These are phyloP conservation scores for Vitis amurensis DNA, from an alignment of 164 flowering plant species.

Conservation along the genomic window DNA sequence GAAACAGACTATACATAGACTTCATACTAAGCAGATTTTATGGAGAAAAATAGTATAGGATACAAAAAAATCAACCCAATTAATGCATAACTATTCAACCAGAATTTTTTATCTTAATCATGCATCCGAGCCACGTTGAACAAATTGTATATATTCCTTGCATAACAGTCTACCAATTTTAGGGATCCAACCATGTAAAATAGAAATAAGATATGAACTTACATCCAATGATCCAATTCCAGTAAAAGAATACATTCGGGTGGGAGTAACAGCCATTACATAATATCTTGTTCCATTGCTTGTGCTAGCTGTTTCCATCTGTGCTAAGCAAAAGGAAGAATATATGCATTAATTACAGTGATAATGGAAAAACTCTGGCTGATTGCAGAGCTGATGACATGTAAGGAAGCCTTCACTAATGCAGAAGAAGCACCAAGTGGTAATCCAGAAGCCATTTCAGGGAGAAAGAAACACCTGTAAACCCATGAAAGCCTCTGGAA, in stretches of 20 bases:
- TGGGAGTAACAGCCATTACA: conserved; percentile 98
- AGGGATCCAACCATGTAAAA: background rate
- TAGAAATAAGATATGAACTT: conserved; percentile 28
- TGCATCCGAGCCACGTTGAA: background rate
- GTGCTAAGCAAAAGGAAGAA: conserved; percentile 12
- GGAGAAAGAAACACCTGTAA: conserved; percentile 59
- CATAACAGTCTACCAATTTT: background rate
- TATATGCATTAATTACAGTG: background rate
- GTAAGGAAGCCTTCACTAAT: background rate
- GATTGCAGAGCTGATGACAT: background rate
- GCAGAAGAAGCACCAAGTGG: background rate
- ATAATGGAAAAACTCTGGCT: background rate
- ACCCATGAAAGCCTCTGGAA: conserved; percentile 93
- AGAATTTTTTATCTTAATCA: background rate
- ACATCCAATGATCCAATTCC: conserved; percentile 91
- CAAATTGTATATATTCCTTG: background rate
- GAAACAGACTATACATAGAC: no score
- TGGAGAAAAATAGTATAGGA: background rate
- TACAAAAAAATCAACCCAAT: background rate
- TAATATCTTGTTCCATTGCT: conserved; percentile 74
- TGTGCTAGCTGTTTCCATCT: conserved; percentile 89
- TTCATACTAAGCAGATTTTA: background rate
- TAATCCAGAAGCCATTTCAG: background rate
- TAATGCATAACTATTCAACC: background rate
- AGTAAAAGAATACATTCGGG: conserved; percentile 86